Base-by-base conservation (phyloP, 108 stramenopile species). In the Phaeodactylum tricornutum region DNA sequence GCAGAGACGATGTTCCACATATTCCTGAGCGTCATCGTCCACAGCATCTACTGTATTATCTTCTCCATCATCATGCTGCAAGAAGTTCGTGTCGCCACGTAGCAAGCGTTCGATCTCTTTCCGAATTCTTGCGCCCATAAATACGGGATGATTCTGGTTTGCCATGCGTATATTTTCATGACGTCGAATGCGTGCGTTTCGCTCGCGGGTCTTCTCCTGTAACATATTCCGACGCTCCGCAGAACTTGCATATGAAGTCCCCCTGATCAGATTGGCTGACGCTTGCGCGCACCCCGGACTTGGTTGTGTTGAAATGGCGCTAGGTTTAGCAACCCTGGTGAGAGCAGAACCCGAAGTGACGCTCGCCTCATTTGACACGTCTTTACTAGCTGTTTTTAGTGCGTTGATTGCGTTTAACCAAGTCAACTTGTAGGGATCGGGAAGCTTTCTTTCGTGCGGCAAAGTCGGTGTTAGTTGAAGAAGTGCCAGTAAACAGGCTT, bases 371-470 rank as follows among this genome's bases (percentile, higher is more conserved):
- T n/a, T n/a, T n/a, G n/a, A n/a, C n/a, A 6, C 35, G 43, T 44
- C 51, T 16, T 56, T 59, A n/a, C 35, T 53, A 9, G 32, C 22
- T 25, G 47, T 43, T 39, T 69, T 64, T 9, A 11, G 24, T 29
- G 72, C 63, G 34, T 77, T 44, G 37, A 81, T 48, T 4, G 83
- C 79, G 36, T 66, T 57, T 50, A 85, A 43, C 80, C 86, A 97
- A 3, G 87, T 81, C 14, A 81, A 63, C 16, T 69, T 72, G 66
- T 91, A 97, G 11, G 96, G 96, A 57, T 97, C 93, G 21, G 93
- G 93, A 1, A 97, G 55, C 27, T 84, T 87, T 26, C 86, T 53
- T 60, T 97, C 96, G 49, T 93, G 92, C 0, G 92, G 93, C 12
- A 92, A 46, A 3, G 47, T 70, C 20, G 77, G 80, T 23, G 83